Evolutionary conservation across 306 rosid species (phyloP), one percentile per base, ranked within the genome.

Genomic region (Prunus davidiana): DNA sequence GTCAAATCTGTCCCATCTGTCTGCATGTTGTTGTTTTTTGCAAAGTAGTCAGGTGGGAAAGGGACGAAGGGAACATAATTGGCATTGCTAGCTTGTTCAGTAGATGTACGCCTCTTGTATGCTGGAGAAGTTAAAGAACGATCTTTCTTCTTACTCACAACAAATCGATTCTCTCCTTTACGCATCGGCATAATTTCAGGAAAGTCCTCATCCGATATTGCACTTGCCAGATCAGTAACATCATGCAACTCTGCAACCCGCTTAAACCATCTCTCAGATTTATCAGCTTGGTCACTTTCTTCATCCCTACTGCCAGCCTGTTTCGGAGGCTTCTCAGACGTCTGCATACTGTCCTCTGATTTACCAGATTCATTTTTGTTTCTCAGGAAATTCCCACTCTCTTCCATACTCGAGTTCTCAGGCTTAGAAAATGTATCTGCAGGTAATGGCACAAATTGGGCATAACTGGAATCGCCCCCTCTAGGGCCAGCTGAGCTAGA

Each of bases 121-220:
- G 89, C 86, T 4, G 97, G 97, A 79, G 97, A 87, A 67, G 93
- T 86, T 86, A 92, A 83, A 55, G 99, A 90, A 27, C 96, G 96
- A 47, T 92, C 97, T 63, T 92, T 95, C 87, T 92, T 95, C 88
- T 87, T 90, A 87, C 96, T 79, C 55, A 95, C 87, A 61, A 95
- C 97, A 82, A 95, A 95, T 61, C 87, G 84, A 67, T 91, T 95
- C 86, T 95, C 97, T 81, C 99, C 99, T 88, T 89, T 95, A 45
- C 92, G 96, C 88, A 88, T 84, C 1, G 97, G 99, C 99, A 95
- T 95, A 77, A 95, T 86, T 61, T 92, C 96, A 22, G 98, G 99
- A 85, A 95, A 92, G 81, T 92, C 97, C 50, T 91, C 91, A 76
- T 92, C 92, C 0, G 97, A 84, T 78, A 88, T 78, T 71, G 90